Percentiles rank a stretch among this genome's conserved stretches.
Evolutionary conservation across 2,329 filamentous ascomycete genomes (phyloP).

Genomic region (Epicoccum nigrum): DNA sequence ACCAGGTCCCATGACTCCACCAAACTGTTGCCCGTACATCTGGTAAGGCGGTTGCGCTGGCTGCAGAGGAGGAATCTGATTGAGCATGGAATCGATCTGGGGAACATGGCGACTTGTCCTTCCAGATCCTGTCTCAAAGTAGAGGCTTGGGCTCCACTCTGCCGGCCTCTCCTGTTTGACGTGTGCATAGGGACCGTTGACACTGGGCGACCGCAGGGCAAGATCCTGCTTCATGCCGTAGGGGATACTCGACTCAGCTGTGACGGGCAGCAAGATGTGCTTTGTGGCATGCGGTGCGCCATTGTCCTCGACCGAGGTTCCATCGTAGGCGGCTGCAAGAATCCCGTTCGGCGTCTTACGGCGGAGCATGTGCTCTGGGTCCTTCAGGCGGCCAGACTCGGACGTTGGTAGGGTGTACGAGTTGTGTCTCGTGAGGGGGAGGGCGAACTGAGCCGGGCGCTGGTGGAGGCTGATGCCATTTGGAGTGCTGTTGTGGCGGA

Average conservation of each 20-base stretch:
- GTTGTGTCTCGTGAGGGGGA: conserved; percentile 47
- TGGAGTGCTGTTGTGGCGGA: conserved; percentile 35
- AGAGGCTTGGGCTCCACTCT: conserved; percentile 46
- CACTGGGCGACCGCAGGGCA: conserved; percentile 41
- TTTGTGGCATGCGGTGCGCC: conserved; percentile 79
- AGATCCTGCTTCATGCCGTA: conserved; percentile 46
- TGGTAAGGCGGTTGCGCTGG: conserved; percentile 54
- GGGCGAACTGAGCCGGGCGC: conserved; percentile 45
- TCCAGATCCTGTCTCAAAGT: conserved; percentile 46
- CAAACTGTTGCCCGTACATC: conserved; percentile 43
- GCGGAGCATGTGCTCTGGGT: conserved; percentile 76
- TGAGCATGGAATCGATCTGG: conserved; percentile 66
- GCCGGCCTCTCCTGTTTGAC: conserved; percentile 29
- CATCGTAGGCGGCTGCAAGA: conserved; percentile 89
- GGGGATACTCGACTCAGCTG: conserved; percentile 49
- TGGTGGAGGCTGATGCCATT: conserved; percentile 31
- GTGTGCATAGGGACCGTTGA: conserved; percentile 23
- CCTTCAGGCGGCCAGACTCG: conserved; percentile 38
- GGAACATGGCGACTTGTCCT: conserved; percentile 52
- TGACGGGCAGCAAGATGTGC: conserved; percentile 76
- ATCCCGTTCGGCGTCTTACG: conserved; percentile 96
- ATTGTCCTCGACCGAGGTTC: conserved; percentile 73
- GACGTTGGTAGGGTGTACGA: conserved; percentile 42
- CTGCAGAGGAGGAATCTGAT: conserved; percentile 62
- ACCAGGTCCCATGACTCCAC: conserved; percentile 40